These are phyloP conservation scores for Sporothrix globosa DNA, from an alignment of 2,329 filamentous ascomycete species.

Conservation along the genomic window DNA sequence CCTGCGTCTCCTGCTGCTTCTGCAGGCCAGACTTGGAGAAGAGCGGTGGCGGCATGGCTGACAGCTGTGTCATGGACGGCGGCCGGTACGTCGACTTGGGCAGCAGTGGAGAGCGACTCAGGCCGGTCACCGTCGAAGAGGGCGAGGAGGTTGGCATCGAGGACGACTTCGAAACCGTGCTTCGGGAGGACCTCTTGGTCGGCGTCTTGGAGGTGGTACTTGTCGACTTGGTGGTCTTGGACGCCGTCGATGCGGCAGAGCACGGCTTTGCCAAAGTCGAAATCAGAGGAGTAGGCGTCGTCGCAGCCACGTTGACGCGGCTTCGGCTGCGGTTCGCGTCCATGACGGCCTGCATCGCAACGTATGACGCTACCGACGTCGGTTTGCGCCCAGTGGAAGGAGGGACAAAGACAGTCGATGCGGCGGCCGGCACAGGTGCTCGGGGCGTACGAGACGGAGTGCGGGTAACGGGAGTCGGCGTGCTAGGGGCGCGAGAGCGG, in stretches of 20 bases:
- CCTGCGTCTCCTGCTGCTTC: background rate
- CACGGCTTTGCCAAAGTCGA: background rate
- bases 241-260: background rate
- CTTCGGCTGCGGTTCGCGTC: background rate
- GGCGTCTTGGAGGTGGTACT: background rate
- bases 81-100: background rate
- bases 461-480: background rate
- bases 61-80: background rate
- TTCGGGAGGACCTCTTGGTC: background rate
- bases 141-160: background rate
- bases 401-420: constrained; percentile 22
- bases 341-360: constrained; percentile 26
- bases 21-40: background rate
- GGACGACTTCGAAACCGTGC: background rate
- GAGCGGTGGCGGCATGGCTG: background rate
- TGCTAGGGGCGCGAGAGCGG: background rate
- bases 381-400: background rate
- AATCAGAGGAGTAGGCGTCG: background rate
- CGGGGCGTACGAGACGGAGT: background rate
- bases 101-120: background rate
- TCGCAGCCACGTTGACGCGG: background rate
- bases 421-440: background rate
- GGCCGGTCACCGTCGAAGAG: background rate
- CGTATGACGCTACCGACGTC: constrained; percentile 25
- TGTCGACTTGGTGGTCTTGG: background rate